Evolutionary conservation across 345 rosid species (phyloP), one percentile per base, ranked within the genome.

Genomic region (Sisymbrium irio): DNA sequence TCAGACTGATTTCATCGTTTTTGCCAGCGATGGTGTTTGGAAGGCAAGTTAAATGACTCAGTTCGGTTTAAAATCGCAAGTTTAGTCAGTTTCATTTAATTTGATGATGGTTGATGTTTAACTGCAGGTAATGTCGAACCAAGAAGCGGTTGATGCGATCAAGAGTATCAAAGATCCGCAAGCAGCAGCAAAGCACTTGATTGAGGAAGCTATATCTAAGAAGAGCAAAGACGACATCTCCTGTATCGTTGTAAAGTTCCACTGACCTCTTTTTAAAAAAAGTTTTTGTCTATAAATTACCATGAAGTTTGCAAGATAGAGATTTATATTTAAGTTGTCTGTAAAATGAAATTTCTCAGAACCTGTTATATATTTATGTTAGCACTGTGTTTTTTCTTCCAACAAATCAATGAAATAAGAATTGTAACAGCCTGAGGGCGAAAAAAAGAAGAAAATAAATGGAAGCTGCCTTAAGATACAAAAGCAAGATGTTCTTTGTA

Each of bases 141-240:
- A 90, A 77, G 96, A 89, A 42, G 97, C 93, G 2, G 86, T 89
- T 59, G 87, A 87, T 53, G 46, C 70, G 3, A 82, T 89, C 49
- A 89, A 59, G 72, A 73, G 80, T 56, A 51, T 85, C 54, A 87
- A 93, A 79, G 98, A 93, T 68, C 83, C 96, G 1, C 83, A 83
- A 9, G 65, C 78, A 9, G 98, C 97, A 0, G 93, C 98, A 4
- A 87, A 82, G 78, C 81, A 62, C 30, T 79, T 93, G 82, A 87
- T 84, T 37, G 93, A 87, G 3, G 83, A 82, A 37, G 98, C 98
- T 0, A 51, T 88, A 28, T 65, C 85, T 15, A 84, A 62, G 82
- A 89, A 82, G 72, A 90, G 97, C 74, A 90, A 86, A 83, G 98
- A 93, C 69, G 98, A 93, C 78, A 90, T 93, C 67, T 93, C 97